A percentile compares a stretch with the other conserved stretches of the same genome.
These are phyloP conservation scores for Verticillium tricorpus DNA, from an alignment of 2,329 filamentous ascomycete species.

Conservation along the genomic window DNA sequence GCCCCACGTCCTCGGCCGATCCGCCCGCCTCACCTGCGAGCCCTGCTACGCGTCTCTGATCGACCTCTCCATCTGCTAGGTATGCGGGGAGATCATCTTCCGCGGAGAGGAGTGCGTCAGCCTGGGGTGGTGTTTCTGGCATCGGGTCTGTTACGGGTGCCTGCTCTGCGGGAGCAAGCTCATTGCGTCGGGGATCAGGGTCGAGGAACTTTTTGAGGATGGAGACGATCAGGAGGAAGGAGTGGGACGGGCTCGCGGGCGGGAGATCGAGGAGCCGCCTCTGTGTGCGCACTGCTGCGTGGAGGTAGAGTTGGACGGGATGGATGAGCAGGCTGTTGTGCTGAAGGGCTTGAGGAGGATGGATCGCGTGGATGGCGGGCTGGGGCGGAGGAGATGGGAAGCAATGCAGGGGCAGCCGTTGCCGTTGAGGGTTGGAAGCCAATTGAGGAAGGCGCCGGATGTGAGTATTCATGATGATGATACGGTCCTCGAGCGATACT, in stretches of 20 bases:
- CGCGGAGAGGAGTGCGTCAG: conserved; percentile 52
- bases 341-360: conserved; percentile 39
- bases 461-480: conserved; percentile 1
- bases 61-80: conserved; percentile 53
- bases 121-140: conserved; percentile 59
- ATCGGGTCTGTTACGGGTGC: conserved; percentile 51
- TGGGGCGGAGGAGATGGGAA: conserved; percentile 40
- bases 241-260: conserved; percentile 14
- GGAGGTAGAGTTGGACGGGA: conserved; percentile 31
- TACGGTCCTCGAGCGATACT: background rate
- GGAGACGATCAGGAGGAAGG: background rate
- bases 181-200: conserved; percentile 27
- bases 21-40: conserved; percentile 43
- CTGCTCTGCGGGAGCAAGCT: conserved; percentile 42
- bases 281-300: conserved; percentile 43
- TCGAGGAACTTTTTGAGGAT: conserved; percentile 29
- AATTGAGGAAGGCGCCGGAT: conserved; percentile 9
- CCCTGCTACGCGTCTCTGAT: conserved; percentile 43
- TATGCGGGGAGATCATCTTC: conserved; percentile 50
- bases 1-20: conserved; percentile 38
- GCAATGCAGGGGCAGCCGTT: conserved; percentile 7
- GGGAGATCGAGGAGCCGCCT: conserved; percentile 42
- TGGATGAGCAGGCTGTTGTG: conserved; percentile 25
- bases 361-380: conserved; percentile 39
- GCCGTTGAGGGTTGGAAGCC: conserved; percentile 13